Conservation (phyloP, 345 rosid genomes). For the Psidium friedrichsthalianum region DNA sequence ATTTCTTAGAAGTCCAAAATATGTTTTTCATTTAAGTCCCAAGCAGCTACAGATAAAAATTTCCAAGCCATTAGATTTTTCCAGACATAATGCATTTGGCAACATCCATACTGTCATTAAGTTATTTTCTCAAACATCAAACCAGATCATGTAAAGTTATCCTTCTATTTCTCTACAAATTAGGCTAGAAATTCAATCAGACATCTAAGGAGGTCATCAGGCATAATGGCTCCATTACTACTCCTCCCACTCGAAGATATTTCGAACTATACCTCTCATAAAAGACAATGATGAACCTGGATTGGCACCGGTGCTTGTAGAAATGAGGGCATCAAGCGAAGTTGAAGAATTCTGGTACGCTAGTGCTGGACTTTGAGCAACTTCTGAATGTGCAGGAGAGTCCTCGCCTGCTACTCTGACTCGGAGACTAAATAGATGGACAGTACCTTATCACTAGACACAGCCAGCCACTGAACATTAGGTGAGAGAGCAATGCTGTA, state of each 20-base stretch:
- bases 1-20: background rate
- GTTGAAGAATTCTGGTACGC: slow-evolving; percentile 44
- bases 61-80: background rate
- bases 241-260: background rate
- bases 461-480: slow-evolving; percentile 79
- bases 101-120: background rate
- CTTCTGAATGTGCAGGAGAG: slow-evolving; percentile 22
- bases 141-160: background rate
- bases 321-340: slow-evolving; percentile 52
- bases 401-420: slow-evolving; percentile 71
- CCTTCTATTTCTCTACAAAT: background rate
- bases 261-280: slow-evolving; percentile 50
- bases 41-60: background rate
- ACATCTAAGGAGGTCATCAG: background rate
- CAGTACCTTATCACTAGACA: slow-evolving; percentile 85
- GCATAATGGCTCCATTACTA: background rate
- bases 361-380: slow-evolving; percentile 24
- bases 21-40: background rate
- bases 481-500: slow-evolving; percentile 68
- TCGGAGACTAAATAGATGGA: slow-evolving; percentile 77
- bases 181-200: background rate
- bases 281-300: slow-evolving; percentile 79
- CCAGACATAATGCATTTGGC: background rate
- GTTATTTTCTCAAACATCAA: background rate
- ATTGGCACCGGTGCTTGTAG: slow-evolving; percentile 63